Base-by-base conservation (phyloP, 1,284 basidiomycete genomes). In the Trichosporon sp. region DNA sequence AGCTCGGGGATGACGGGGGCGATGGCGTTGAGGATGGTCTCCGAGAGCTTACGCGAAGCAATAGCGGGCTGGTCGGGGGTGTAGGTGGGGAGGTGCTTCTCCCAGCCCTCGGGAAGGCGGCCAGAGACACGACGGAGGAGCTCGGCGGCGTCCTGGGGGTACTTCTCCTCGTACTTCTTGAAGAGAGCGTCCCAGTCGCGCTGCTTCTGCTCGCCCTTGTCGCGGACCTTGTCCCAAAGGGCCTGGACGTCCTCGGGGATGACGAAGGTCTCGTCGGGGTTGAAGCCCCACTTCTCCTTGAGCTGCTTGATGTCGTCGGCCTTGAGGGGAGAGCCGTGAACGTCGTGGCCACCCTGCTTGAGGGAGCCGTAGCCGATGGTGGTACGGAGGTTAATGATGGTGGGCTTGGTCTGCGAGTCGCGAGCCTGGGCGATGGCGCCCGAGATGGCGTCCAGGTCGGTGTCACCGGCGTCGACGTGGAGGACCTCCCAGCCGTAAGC, bases 401-500 rank as follows among this genome's bases (percentile, higher is more conserved):
- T 92, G 62, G 95, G 95, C 85, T 94, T 93, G 84, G 80, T 87
- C 81, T 87, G 91, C 81, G 89, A 89, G 81, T 87, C 85, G 77
- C 89, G 89, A 67, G 91, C 93, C 79, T 90, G 87, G 65, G 87
- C 87, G 75, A 98, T 91, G 68, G 94, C 91, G 67, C 89, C 86
- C 85, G 89, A 88, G 76, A 98, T 95, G 64, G 84, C 88, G 70
- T 87, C 86, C 74, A 95, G 87, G 84, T 96, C 93, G 71, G 90
- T 92, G 84, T 96, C 92, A 73, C 93, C 94, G 75, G 94, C 86
- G 70, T 89, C 85, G 68, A 96, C 92, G 80, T 88, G 88, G 72
- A 95, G 87, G 67, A 96, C 93, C 76, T 97, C 91, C 95, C 95
- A 98, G 72, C 91, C 93, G 84, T 97, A 97, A 18, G 95, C 81